Base-by-base conservation (phyloP, 2,329 filamentous ascomycete genomes). In the Trichocomaceae sp. region DNA sequence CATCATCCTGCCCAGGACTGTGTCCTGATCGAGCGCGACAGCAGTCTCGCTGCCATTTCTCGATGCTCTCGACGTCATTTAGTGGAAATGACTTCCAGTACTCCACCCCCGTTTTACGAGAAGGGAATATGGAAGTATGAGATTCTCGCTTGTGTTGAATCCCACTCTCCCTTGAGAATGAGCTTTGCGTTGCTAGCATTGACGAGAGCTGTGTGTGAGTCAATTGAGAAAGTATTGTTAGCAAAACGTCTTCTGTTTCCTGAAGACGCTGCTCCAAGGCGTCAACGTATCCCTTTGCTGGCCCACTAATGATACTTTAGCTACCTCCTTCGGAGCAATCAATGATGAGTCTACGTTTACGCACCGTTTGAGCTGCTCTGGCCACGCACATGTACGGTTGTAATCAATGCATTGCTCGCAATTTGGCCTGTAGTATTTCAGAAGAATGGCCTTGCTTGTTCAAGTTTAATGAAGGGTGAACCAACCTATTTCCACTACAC, bases 261-360 rank as follows among this genome's bases (percentile, higher is more conserved):
- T 69, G 66, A 1, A 77, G 66, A 37, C 74, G 67, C 22, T 72
- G 64, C 47, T 76, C 74, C 17, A 77, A 59, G 15, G 71, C 69
- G 61, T 76, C 74, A 17, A 72, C 68, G 50, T 77, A 75, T 7
- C 75, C 75, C 57, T 76, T 77, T n/a, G 73, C 69, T 6, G 75
- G 75, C 1, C 75, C 75, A 50, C 75, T 76, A 37, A 23, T 23
- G n/a, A 42, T 35, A 13, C 12, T 22, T 50, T 20, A 50, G 29
- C 41, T 5, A 47, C n/a, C 26, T 35, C 9, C 33, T 22, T 41
- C 31, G 7, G 1, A n/a, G 13, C 9, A 13, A 35, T 22, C 1
- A 13, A 13, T 22, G 23, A 8, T 17, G 12, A 15, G 33, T 22
- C 19, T 10, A 59, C 61, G 3, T 63, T 23, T 10, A 59, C 61